phyloP scores from a whole-genome alignment of 2,329 filamentous ascomycete species.

The Annulohypoxylon truncatum region DNA sequence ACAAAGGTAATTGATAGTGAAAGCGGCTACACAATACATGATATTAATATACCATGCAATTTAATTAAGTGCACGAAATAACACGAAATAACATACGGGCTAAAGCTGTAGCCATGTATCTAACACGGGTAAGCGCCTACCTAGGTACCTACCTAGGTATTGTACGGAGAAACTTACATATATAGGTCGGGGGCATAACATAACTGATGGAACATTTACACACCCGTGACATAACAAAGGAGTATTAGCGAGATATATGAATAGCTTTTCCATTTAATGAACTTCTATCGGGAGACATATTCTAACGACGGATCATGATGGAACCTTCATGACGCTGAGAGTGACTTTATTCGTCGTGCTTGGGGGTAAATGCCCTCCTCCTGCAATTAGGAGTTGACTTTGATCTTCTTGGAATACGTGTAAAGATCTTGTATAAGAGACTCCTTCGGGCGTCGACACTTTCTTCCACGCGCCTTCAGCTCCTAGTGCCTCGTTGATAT shows the following conservation, averaged over 20 bases:
- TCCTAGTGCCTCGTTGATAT: conserved; percentile 48
- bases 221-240: background rate
- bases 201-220: background rate
- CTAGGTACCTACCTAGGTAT: background rate
- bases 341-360: conserved; percentile 55
- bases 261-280: background rate
- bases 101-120: too few species aligned
- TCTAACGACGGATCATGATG: conserved; percentile 1
- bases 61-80: too few species aligned
- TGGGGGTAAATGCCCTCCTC: conserved; percentile 54
- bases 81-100: too few species aligned
- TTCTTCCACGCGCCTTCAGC: conserved; percentile 48
- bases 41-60: too few species aligned
- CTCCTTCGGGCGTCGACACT: conserved; percentile 43
- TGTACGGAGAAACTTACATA: too few species aligned
- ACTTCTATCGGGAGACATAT: background rate
- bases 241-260: background rate
- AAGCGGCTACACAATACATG: too few species aligned
- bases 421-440: conserved; percentile 47
- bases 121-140: too few species aligned
- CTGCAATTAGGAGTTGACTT: conserved; percentile 50
- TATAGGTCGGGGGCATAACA: too few species aligned
- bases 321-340: conserved; percentile 42
- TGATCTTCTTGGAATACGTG: conserved; percentile 44
- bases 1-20: too few species aligned